Evolutionary conservation across 805 yeast species (phyloP).

Genomic region (Candida mattraensis): DNA sequence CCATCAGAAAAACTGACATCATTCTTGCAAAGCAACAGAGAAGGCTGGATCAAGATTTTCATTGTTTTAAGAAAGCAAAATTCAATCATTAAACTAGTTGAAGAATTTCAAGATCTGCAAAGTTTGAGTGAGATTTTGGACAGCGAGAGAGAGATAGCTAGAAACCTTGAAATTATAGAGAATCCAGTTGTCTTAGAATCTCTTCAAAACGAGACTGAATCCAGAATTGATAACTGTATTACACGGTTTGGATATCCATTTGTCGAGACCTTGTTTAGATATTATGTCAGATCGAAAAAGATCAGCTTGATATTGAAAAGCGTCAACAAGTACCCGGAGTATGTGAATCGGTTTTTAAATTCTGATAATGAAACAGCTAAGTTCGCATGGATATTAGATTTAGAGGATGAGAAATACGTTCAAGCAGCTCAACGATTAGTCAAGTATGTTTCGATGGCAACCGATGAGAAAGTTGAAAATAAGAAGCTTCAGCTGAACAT

Average conservation of each 20-base stretch:
- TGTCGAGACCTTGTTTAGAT: conserved; percentile 61
- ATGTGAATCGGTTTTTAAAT: conserved; percentile 52
- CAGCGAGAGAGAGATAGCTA: conserved; percentile 37
- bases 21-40: conserved; percentile 23
- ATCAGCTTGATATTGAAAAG: conserved; percentile 53
- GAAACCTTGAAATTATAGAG: conserved; percentile 39
- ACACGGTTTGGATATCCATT: conserved; percentile 64
- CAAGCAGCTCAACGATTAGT: conserved; percentile 51
- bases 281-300: conserved; percentile 54
- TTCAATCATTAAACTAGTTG: conserved; percentile 63
- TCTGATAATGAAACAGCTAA: conserved; percentile 44
- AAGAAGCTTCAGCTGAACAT: conserved; percentile 62
- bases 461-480: conserved; percentile 43
- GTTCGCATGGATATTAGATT: conserved; percentile 72
- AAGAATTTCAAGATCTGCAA: conserved; percentile 61
- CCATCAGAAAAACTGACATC: conserved; percentile 1
- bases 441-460: conserved; percentile 37
- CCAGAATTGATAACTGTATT: conserved; percentile 49
- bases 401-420: conserved; percentile 49
- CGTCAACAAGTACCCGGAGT: conserved; percentile 52
- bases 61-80: conserved; percentile 48
- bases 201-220: conserved; percentile 22
- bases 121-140: conserved; percentile 58
- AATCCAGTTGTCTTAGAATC: conserved; percentile 25
- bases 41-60: conserved; percentile 60